Conservation (phyloP, 208 protist genomes). For the Trypanosoma avium region DNA sequence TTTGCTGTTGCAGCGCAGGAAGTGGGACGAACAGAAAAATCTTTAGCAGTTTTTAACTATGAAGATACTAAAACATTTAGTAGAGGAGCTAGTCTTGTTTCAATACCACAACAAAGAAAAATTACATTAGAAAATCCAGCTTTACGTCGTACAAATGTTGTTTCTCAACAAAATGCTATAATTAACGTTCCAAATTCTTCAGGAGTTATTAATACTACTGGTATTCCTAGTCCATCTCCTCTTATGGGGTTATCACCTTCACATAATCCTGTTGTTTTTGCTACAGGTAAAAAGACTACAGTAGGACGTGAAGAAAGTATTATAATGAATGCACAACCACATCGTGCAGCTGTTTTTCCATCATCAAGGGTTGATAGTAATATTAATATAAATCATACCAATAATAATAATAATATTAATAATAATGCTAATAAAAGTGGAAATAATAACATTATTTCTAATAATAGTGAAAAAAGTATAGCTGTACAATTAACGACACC, state of each 20-base stretch:
- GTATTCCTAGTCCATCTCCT: neutral
- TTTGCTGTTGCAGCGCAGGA: conserved; percentile 67
- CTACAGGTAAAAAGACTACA: conserved; percentile 10
- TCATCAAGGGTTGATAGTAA: conserved; percentile 8
- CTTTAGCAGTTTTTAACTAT: conserved; percentile 77
- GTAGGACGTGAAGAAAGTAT: conserved; percentile 7
- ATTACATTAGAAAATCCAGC: conserved; percentile 28
- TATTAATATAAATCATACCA: neutral
- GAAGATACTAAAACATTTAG: conserved; percentile 44
- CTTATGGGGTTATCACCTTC: neutral
- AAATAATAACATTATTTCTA: neutral
- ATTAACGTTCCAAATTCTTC: neutral
- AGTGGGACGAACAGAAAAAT: conserved; percentile 33
- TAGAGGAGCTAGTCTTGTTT: neutral
- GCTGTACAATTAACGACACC: conserved; percentile 13
- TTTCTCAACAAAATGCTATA: neutral
- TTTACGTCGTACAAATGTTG: neutral
- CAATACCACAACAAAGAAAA: conserved; percentile 39
- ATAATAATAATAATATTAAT: neutral
- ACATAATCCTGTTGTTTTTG: conserved; percentile 23
- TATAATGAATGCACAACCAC: neutral
- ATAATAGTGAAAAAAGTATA: conserved; percentile 3
- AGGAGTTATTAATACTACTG: neutral
- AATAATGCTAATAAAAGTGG: neutral
- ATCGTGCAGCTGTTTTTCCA: neutral